These are phyloP conservation scores for Diaporthe nobilis DNA, from an alignment of 2,329 filamentous ascomycete genomes.

Conservation along the genomic window DNA sequence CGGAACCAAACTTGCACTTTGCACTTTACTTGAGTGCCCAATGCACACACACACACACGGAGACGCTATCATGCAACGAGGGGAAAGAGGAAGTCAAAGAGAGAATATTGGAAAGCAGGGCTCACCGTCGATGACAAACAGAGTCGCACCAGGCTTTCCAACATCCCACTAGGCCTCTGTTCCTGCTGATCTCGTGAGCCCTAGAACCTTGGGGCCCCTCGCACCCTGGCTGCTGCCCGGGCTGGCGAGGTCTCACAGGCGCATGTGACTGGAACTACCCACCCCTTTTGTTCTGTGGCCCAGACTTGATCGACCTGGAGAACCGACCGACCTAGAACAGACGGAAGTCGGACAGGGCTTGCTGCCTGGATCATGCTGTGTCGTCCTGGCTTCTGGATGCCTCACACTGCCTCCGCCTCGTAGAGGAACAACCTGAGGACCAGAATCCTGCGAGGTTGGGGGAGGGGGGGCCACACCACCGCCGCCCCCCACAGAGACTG, in stretches of 20 bases:
- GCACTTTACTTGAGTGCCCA: slow-evolving; percentile 5
- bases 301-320: not conserved
- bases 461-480: not conserved
- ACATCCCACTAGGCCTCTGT: not conserved
- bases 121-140: slow-evolving; percentile 22
- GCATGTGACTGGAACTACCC: slow-evolving; percentile 6
- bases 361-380: not conserved
- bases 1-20: not conserved
- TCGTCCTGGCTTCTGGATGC: not conserved
- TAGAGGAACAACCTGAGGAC: not conserved
- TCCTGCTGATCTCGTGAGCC: slow-evolving; percentile 20
- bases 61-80: slow-evolving; percentile 11
- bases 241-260: slow-evolving; percentile 12
- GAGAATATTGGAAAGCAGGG: not conserved
- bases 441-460: not conserved
- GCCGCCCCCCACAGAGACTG: not conserved
- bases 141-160: not conserved
- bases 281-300: not conserved
- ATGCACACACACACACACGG: not conserved
- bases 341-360: not conserved
- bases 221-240: not conserved
- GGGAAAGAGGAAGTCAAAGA: not conserved
- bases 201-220: not conserved
- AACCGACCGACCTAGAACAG: not conserved
- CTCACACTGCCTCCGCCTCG: not conserved